Evolutionary conservation across 1,139 yeast genomes (phyloP).

Genomic region (Maudiozyma humilis): DNA sequence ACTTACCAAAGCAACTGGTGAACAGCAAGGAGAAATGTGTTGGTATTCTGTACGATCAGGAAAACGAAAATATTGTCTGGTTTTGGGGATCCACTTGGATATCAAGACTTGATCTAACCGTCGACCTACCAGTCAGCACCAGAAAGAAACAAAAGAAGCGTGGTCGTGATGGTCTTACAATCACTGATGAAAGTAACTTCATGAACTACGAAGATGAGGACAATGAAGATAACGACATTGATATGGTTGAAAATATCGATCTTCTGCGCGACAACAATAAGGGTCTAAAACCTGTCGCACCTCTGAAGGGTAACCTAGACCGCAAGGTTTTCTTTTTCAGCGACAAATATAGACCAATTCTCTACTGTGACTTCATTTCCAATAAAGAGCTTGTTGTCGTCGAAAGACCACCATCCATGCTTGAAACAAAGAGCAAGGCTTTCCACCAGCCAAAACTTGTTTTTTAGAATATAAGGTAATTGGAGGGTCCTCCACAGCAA

Average conservation of each 20-base stretch:
- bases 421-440: constrained; percentile 53
- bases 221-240: constrained; percentile 32
- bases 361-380: constrained; percentile 53
- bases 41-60: constrained; percentile 50
- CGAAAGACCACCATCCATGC: constrained; percentile 60
- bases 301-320: constrained; percentile 27
- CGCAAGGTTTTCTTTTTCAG: constrained; percentile 63
- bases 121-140: constrained; percentile 44
- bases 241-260: constrained; percentile 18
- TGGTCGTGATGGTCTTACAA: constrained; percentile 53
- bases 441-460: constrained; percentile 63
- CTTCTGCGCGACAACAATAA: constrained; percentile 11
- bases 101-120: constrained; percentile 60
- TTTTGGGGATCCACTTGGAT: constrained; percentile 85
- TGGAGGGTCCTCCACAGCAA: not conserved
- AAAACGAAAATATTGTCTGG: constrained; percentile 51
- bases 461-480: constrained; percentile 31
- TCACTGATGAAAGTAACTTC: constrained; percentile 34
- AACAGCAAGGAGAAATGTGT: constrained; percentile 60
- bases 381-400: constrained; percentile 57
- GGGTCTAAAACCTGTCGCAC: constrained; percentile 26
- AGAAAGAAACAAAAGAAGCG: constrained; percentile 47
- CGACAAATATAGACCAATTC: constrained; percentile 65
- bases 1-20: constrained; percentile 59
- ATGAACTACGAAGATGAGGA: constrained; percentile 24